Conservation (phyloP, 371 early-diverging fungal species). For the Mucor ambiguus region DNA sequence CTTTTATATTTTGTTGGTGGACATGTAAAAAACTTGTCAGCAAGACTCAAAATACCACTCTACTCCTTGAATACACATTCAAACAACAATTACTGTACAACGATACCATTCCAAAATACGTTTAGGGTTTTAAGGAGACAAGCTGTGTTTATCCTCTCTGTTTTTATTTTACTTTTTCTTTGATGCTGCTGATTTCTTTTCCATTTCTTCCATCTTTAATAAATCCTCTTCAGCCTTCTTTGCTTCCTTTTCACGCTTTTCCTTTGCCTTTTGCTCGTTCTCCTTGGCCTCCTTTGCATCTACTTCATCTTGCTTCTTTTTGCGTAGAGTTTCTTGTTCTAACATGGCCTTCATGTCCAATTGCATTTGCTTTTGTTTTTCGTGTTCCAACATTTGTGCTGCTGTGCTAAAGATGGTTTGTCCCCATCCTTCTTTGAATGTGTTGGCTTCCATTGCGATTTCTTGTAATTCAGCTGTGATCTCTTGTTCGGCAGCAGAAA, state of each 20-base stretch:
- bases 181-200: slow-evolving; percentile 22
- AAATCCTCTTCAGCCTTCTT: slow-evolving; percentile 37
- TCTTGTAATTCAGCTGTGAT: slow-evolving; percentile 82
- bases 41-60: background rate
- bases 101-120: background rate
- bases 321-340: slow-evolving; percentile 40
- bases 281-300: slow-evolving; percentile 38
- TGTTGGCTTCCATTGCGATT: slow-evolving; percentile 80
- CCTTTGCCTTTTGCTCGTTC: slow-evolving; percentile 29
- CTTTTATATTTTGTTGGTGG: background rate
- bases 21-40: background rate
- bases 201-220: slow-evolving; percentile 28
- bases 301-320: slow-evolving; percentile 41
- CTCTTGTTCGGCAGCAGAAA: slow-evolving; percentile 82
- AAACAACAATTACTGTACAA: slow-evolving; percentile 6
- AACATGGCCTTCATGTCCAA: slow-evolving; percentile 49
- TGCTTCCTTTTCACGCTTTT: slow-evolving; percentile 39
- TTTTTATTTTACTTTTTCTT: slow-evolving; percentile 16
- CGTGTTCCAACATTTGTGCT: slow-evolving; percentile 73
- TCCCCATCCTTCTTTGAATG: slow-evolving; percentile 86
- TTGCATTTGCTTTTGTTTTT: slow-evolving; percentile 54
- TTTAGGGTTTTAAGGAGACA: background rate
- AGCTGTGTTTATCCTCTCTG: background rate
- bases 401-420: slow-evolving; percentile 85
- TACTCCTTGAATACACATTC: background rate